phyloP scores from a whole-genome alignment of 805 yeast species.

The Schizosaccharomyces osmophilus region DNA sequence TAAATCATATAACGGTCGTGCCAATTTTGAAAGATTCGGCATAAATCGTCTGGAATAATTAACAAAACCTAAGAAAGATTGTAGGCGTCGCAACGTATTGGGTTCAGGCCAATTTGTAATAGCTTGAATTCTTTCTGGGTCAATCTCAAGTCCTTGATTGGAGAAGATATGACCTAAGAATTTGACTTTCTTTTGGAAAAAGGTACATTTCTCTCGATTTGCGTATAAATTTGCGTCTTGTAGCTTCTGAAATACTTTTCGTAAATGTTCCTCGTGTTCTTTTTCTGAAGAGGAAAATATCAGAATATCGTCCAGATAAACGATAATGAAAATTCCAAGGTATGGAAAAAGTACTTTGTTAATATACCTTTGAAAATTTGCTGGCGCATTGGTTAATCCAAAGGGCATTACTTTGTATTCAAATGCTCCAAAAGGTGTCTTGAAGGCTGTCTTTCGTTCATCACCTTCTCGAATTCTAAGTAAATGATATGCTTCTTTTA shows the following conservation, averaged over 20 bases:
- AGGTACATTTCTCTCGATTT: background rate
- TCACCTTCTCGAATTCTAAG: slow-evolving; percentile 6
- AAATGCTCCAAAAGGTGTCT: slow-evolving; percentile 8
- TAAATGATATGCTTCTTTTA: background rate
- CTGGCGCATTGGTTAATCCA: too few relatives aligned
- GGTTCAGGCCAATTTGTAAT: background rate
- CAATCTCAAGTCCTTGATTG: background rate
- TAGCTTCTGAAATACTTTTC: too few relatives aligned
- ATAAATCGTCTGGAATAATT: background rate
- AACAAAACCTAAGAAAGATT: background rate
- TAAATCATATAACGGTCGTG: background rate
- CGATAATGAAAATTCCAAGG: slow-evolving; percentile 6
- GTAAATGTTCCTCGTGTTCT: too few relatives aligned
- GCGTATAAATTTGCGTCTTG: slow-evolving; percentile 5
- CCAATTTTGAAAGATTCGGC: background rate
- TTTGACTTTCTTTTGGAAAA: too few relatives aligned
- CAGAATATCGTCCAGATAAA: slow-evolving; percentile 10
- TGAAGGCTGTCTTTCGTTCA: slow-evolving; percentile 10
- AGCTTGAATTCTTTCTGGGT: background rate
- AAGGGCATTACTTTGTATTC: too few relatives aligned
- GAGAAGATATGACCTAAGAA: background rate
- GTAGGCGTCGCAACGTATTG: background rate
- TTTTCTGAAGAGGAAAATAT: slow-evolving; percentile 4
- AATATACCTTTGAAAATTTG: slow-evolving; percentile 9
- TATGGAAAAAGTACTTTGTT: slow-evolving; percentile 4